These are phyloP conservation scores for Aspergillus latus DNA, from an alignment of 2,329 filamentous ascomycete species.

Conservation along the genomic window DNA sequence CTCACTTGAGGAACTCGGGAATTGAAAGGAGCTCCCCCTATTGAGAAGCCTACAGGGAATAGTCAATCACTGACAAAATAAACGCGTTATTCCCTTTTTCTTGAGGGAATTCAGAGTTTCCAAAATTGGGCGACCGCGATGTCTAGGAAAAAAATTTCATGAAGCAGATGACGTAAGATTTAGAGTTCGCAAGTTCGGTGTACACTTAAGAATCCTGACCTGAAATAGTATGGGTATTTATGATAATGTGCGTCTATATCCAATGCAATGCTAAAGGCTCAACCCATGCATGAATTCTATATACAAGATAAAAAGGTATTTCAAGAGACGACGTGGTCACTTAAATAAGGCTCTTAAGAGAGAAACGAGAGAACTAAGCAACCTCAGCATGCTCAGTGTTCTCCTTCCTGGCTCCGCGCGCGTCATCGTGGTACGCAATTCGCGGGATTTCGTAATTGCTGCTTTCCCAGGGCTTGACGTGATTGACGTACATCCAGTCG, in stretches of 20 bases:
- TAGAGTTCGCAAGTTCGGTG: too few species aligned
- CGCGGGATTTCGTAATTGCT: constrained; percentile 44
- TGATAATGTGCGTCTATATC: not conserved
- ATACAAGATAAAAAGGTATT: not conserved
- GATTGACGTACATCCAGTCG: constrained; percentile 69
- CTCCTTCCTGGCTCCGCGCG: constrained; percentile 24
- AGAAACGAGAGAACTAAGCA: constrained; percentile 18
- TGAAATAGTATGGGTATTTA: not conserved
- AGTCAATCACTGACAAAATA: too few species aligned
- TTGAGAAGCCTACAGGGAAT: too few species aligned
- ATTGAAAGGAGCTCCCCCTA: too few species aligned
- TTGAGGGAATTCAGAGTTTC: too few species aligned
- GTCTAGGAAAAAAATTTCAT: too few species aligned
- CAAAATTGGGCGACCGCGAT: too few species aligned
- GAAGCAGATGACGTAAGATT: too few species aligned
- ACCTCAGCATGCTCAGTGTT: constrained; percentile 30
- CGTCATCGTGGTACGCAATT: constrained; percentile 18
- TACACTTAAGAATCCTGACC: too few species aligned
- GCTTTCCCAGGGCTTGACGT: constrained; percentile 61
- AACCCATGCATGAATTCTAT: not conserved
- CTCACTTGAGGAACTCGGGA: too few species aligned
- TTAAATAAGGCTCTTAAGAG: not conserved
- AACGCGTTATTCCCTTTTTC: too few species aligned
- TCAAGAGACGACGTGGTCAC: not conserved
- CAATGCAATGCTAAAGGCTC: not conserved